Percentiles rank a stretch among this genome's conserved stretches.
Conservation (phyloP, 1,139 yeast species). For the Yamadazyma spencermartinsiae region DNA sequence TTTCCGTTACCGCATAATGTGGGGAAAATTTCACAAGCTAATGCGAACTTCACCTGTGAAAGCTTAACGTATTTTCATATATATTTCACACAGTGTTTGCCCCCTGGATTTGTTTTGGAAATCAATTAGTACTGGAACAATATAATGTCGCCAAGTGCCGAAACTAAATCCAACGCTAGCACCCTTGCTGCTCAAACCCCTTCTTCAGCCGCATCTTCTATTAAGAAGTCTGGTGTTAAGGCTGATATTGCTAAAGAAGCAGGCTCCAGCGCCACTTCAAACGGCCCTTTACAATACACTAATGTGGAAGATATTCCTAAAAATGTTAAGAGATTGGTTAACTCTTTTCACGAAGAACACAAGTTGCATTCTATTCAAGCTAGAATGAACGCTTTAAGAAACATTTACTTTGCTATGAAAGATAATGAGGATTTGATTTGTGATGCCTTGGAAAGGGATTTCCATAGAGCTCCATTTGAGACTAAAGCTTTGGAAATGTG, state of each 20-base stretch:
- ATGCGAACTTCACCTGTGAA: too few species aligned
- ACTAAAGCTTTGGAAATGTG: slow-evolving; percentile 58
- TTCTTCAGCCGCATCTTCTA: neutral
- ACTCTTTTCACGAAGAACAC: slow-evolving; percentile 46
- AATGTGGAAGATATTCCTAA: slow-evolving; percentile 50
- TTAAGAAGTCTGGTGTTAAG: neutral
- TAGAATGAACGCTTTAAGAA: slow-evolving; percentile 65
- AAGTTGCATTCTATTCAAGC: slow-evolving; percentile 56
- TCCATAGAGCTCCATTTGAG: slow-evolving; percentile 64
- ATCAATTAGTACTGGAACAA: neutral
- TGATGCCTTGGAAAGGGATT: slow-evolving; percentile 64
- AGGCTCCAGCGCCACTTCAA: neutral
- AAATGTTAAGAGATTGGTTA: slow-evolving; percentile 43
- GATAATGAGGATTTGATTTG: slow-evolving; percentile 59
- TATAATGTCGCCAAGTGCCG: slow-evolving; percentile 2
- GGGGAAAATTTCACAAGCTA: too few species aligned
- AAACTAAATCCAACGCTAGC: slow-evolving; percentile 1
- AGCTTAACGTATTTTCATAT: too few species aligned
- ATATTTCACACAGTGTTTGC: neutral
- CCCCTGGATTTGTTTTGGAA: too few species aligned
- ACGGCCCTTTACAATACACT: slow-evolving; percentile 36
- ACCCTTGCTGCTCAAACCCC: neutral
- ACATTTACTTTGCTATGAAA: slow-evolving; percentile 62
- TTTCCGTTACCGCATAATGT: too few species aligned
- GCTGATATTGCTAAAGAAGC: neutral